A percentile compares a stretch with the other conserved stretches of the same genome.
phyloP scores from a whole-genome alignment of 2,329 filamentous ascomycete genomes.

The Albifimbria verrucaria region DNA sequence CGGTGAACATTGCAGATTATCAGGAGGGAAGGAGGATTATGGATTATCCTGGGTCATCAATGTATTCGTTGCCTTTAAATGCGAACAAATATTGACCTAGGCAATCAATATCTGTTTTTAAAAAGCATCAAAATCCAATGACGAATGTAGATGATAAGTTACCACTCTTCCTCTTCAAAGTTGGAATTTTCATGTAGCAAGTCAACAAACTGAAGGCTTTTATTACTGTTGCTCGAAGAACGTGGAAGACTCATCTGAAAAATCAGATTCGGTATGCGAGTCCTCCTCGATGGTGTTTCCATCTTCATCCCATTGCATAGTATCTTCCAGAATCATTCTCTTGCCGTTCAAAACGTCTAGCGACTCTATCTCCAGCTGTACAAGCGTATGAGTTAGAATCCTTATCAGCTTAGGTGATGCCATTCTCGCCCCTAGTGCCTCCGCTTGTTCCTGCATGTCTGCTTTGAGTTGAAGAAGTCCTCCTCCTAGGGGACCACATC shows the following conservation, averaged over 20 bases:
- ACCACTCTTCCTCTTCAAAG: too few relatives aligned
- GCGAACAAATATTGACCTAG: too few relatives aligned
- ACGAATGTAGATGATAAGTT: too few relatives aligned
- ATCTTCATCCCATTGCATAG: slow-evolving; percentile 14
- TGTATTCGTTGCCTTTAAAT: too few relatives aligned
- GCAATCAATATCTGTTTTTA: too few relatives aligned
- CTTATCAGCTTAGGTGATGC: slow-evolving; percentile 10
- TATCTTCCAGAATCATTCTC: slow-evolving; percentile 12
- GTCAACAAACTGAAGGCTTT: too few relatives aligned
- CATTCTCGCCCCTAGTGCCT: slow-evolving; percentile 11
- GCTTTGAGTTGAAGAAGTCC: slow-evolving; percentile 11
- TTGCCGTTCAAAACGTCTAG: slow-evolving; percentile 15
- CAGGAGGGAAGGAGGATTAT: too few relatives aligned
- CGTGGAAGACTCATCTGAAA: slow-evolving; percentile 9
- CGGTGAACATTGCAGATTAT: too few relatives aligned
- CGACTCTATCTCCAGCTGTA: slow-evolving; percentile 9
- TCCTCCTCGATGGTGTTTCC: slow-evolving; percentile 10
- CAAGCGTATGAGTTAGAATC: slow-evolving; percentile 13
- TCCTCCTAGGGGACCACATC: slow-evolving; percentile 5
- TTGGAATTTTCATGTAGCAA: too few relatives aligned
- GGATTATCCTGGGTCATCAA: too few relatives aligned
- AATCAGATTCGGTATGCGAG: slow-evolving; percentile 10
- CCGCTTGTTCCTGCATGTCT: slow-evolving; percentile 11
- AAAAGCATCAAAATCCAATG: too few relatives aligned
- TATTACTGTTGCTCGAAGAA: too few relatives aligned